A percentile compares a stretch with the other conserved stretches of the same genome.
Evolutionary conservation across 2,329 filamentous ascomycete genomes (phyloP).

Genomic region (Cercospora brassicicola): DNA sequence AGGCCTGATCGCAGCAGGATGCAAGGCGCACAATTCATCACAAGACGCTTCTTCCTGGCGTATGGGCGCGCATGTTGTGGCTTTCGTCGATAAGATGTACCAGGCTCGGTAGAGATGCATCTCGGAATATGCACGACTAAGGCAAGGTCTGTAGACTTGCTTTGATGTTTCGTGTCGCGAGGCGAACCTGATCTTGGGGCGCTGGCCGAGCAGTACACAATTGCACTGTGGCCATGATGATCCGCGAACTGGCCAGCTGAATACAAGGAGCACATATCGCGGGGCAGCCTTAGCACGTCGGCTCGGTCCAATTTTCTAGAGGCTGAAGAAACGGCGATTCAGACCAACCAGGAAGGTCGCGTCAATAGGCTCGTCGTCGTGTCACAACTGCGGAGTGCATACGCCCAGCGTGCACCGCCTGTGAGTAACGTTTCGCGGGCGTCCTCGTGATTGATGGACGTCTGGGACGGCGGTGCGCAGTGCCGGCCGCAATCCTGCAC

Average conservation of each 20-base stretch:
- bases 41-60: not conserved
- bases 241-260: too few species aligned
- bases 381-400: not conserved
- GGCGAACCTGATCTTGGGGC: too few species aligned
- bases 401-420: not conserved
- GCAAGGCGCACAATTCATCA: not conserved
- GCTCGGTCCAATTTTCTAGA: not conserved
- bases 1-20: not conserved
- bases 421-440: not conserved
- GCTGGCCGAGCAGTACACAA: too few species aligned
- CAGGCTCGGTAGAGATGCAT: not conserved
- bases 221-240: too few species aligned
- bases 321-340: not conserved
- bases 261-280: not conserved
- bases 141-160: not conserved
- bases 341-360: not conserved
- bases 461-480: not conserved
- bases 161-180: too few species aligned
- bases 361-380: not conserved
- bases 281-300: not conserved
- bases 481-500: not conserved
- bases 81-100: not conserved
- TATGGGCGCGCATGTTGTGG: not conserved
- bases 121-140: not conserved
- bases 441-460: not conserved